These are phyloP conservation scores for Rhynchospora pubera DNA, from an alignment of 176 grass and related monocot genomes.

Conservation along the genomic window DNA sequence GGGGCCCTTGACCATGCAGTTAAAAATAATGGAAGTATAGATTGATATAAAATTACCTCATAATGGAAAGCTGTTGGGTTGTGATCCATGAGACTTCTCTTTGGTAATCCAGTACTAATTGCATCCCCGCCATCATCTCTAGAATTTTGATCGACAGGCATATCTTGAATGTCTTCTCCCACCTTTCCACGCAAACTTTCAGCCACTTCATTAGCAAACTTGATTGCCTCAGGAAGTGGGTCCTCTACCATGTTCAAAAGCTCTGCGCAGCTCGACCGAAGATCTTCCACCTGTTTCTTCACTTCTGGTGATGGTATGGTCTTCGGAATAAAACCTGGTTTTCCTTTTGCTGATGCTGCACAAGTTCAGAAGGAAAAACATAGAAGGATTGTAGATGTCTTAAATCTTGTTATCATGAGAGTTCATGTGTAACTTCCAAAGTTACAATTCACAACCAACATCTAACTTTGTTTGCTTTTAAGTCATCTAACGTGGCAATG, in stretches of 20 bases:
- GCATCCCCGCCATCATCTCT: background rate
- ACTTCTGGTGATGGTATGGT: background rate
- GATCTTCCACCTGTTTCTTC: background rate
- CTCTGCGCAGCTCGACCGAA: background rate
- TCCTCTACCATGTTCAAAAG: background rate
- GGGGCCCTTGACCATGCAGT: background rate
- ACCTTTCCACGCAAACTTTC: background rate
- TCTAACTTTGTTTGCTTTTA: background rate
- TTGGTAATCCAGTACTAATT: background rate
- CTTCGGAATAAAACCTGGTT: background rate
- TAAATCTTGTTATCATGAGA: background rate
- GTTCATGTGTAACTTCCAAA: background rate
- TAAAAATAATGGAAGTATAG: background rate
- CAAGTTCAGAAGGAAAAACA: background rate
- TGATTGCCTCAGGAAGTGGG: constrained; percentile 15
- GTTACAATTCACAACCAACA: background rate
- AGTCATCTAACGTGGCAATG: background rate
- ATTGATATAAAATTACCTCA: constrained; percentile 18
- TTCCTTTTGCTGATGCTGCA: background rate
- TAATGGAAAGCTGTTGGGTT: constrained; percentile 25
- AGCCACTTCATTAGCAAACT: background rate
- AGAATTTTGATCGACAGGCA: no score
- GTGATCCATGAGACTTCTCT: constrained; percentile 22
- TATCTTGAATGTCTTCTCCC: background rate
- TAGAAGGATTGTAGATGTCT: background rate